Conservation (phyloP, 2,329 filamentous ascomycete species). For the Rugonectria rugulosa region DNA sequence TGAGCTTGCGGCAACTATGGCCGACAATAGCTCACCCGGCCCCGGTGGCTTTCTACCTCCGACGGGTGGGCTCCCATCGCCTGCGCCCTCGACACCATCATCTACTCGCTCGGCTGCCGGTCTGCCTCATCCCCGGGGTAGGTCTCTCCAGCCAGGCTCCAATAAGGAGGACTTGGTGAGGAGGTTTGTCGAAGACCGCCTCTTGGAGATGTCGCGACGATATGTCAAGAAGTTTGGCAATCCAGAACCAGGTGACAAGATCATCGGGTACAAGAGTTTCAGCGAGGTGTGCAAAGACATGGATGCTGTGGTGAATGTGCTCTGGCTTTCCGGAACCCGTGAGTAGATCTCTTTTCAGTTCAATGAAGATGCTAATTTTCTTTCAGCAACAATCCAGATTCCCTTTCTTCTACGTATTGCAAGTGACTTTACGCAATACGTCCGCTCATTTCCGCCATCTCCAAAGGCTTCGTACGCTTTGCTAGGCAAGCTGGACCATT, state of each 20-base stretch:
- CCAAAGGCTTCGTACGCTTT: constrained; percentile 74
- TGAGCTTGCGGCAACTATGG: not conserved
- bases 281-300: constrained; percentile 77
- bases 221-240: constrained; percentile 67
- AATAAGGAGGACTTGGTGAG: constrained; percentile 67
- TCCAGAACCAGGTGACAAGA: constrained; percentile 54
- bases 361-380: constrained; percentile 7
- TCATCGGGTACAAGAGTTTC: constrained; percentile 66
- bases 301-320: constrained; percentile 76
- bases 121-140: constrained; percentile 64
- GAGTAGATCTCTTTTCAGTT: constrained; percentile 44
- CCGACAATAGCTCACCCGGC: constrained; percentile 26
- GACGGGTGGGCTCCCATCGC: constrained; percentile 57
- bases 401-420: constrained; percentile 84
- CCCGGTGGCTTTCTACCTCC: constrained; percentile 62
- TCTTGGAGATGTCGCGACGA: constrained; percentile 63
- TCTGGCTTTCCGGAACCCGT: constrained; percentile 92
- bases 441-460: constrained; percentile 70
- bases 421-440: constrained; percentile 73
- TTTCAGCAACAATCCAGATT: constrained; percentile 68
- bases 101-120: constrained; percentile 50
- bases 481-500: constrained; percentile 81
- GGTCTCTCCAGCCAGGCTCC: constrained; percentile 62
- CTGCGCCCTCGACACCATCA: constrained; percentile 57
- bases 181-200: constrained; percentile 61